Evolutionary conservation across 176 grass and related monocot genomes (phyloP).

Genomic region (Aegilops tauschii): DNA sequence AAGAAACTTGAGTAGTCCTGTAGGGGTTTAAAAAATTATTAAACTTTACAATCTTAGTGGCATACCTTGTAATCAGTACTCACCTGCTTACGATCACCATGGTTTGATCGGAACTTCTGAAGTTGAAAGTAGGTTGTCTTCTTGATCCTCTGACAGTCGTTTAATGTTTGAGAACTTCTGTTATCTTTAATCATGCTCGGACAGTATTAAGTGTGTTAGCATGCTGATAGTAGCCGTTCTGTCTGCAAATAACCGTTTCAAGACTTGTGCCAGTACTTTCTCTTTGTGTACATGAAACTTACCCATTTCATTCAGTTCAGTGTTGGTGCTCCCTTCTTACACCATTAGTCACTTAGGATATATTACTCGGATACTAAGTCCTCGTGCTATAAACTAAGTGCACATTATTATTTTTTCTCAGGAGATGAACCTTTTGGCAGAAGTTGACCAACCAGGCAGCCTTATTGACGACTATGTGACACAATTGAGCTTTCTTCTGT

Average conservation of each 20-base stretch:
- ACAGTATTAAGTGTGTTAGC: background rate
- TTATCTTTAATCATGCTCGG: background rate
- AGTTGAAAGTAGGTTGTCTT: background rate
- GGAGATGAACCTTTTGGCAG: slow-evolving; percentile 99
- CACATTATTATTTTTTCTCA: slow-evolving; percentile 21
- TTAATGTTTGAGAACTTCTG: slow-evolving; percentile 5
- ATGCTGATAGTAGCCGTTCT: background rate
- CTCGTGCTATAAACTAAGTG: slow-evolving; percentile 17
- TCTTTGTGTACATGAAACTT: background rate
- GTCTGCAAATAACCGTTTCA: background rate
- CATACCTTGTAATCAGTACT: background rate
- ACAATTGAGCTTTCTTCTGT: slow-evolving; percentile 87
- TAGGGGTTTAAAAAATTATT: background rate
- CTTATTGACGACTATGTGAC: slow-evolving; percentile 94
- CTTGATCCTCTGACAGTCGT: background rate
- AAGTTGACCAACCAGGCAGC: slow-evolving; percentile 93
- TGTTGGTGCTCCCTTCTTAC: background rate
- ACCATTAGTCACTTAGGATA: slow-evolving; percentile 8
- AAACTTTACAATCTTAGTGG: background rate
- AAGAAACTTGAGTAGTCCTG: background rate
- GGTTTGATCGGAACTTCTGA: slow-evolving; percentile 18
- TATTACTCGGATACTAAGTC: background rate
- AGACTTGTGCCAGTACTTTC: background rate
- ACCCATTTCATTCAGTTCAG: background rate
- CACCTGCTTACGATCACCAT: background rate